Evolutionary conservation across 1,139 yeast species (phyloP).

Genomic region (Meyerozyma smithsonii): DNA sequence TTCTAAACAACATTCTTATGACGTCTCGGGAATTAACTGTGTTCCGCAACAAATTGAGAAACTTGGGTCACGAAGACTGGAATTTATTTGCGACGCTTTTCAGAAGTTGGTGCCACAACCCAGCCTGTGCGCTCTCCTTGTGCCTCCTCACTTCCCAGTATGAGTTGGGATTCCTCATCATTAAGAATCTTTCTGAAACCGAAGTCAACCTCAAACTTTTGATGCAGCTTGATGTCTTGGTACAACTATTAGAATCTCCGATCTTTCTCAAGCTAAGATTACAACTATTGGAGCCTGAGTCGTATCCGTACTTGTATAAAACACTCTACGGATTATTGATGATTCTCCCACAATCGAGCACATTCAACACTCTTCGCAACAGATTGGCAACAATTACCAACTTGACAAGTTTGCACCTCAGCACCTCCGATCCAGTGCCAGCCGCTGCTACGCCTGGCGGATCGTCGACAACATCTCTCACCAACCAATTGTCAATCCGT

Average conservation of each 20-base stretch:
- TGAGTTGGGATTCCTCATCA: slow-evolving; percentile 77
- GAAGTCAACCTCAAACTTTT: slow-evolving; percentile 69
- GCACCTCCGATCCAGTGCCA: slow-evolving; percentile 8
- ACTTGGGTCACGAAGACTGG: slow-evolving; percentile 49
- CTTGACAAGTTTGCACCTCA: slow-evolving; percentile 22
- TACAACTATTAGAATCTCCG: slow-evolving; percentile 76
- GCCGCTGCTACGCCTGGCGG: slow-evolving; percentile 13
- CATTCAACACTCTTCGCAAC: slow-evolving; percentile 75
- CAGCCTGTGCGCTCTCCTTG: slow-evolving; percentile 82
- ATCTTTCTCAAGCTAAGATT: slow-evolving; percentile 83
- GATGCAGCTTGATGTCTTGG: slow-evolving; percentile 74
- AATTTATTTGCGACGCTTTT: slow-evolving; percentile 71
- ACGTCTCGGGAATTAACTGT: slow-evolving; percentile 78
- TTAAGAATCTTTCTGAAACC: slow-evolving; percentile 69
- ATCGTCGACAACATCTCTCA: slow-evolving; percentile 16
- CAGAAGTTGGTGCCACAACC: slow-evolving; percentile 88
- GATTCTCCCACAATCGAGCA: slow-evolving; percentile 95
- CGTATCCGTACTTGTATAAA: slow-evolving; percentile 76
- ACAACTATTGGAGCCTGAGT: slow-evolving; percentile 83
- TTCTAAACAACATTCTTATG: slow-evolving; percentile 80
- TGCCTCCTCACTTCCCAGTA: slow-evolving; percentile 87
- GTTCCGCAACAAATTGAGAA: slow-evolving; percentile 63
- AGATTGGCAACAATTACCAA: slow-evolving; percentile 50
- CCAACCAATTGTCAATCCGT: slow-evolving; percentile 34
- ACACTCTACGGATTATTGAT: slow-evolving; percentile 88